Evolutionary conservation across 1,139 yeast species (phyloP), one percentile per base, ranked within the genome.

Genomic region (Starmera stellimalicola): DNA sequence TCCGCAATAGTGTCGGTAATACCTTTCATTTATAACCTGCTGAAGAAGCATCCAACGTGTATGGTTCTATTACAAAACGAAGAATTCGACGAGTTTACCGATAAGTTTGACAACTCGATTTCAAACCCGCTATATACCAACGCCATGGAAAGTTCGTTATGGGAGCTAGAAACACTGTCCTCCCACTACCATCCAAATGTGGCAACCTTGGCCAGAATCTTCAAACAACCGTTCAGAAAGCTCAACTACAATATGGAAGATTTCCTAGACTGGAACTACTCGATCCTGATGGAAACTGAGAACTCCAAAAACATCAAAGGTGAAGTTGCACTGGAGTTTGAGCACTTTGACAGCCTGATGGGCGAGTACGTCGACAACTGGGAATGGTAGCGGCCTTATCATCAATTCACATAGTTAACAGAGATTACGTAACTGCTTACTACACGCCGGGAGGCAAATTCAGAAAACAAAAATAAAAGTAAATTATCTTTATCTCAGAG

Each of bases 101-200:
- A 91, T 51, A 82, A 94, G 3, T 91, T 72, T 52, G 65, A 81
- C 43, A 60, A 64, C 25, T 39, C 56, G 2, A 94, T 82, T 49
- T 36, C 41, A 1, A 85, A 91, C 51, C 98, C 98, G 2, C 65
- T 81, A 38, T 63, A 70, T 39, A 81, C 96, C 1, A 64, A 73
- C 20, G 97, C 98, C 3, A 63, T 88, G 29, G 78, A 71, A 7
- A 82, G 95, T 2, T 87, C 97, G 0, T 58, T 88, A 30, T 91
- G 98, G 98, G 98, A 91, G 55, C 54, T 91, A 38, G 85, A 82
- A 41, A 68, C 94, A 0, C 60, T 83, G 39, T 76, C 79, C 67
- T 60, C 72, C n/a, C 99, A 91, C 55, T 91, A 85, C 52, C 97
- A 91, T 57, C 97, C 98, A 9, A 91, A 91, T 50, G 84, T 93